Conservation (phyloP, 1,139 yeast species). For the Pichia sp. region DNA sequence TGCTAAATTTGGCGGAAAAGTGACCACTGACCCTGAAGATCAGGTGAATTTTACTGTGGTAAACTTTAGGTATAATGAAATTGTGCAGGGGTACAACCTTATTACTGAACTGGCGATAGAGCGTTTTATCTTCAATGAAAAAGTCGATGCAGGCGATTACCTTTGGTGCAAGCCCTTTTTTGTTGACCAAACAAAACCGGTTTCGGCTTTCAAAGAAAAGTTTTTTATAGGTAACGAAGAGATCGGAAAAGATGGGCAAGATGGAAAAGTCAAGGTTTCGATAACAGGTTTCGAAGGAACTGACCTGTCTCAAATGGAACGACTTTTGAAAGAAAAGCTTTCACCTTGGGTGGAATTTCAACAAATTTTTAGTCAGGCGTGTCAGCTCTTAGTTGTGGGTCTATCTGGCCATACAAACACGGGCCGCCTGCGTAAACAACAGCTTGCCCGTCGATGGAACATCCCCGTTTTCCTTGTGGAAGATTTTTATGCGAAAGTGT, state of each 20-base stretch:
- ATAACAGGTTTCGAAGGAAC: conserved; percentile 82
- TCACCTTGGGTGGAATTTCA: conserved; percentile 43
- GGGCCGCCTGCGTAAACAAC: conserved; percentile 19
- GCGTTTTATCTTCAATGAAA: conserved; percentile 39
- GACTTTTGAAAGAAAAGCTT: conserved; percentile 43
- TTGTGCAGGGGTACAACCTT: conserved; percentile 5
- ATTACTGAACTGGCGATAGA: conserved; percentile 83
- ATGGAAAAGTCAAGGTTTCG: conserved; percentile 38
- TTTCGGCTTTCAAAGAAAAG: conserved; percentile 20
- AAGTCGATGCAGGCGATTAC: conserved; percentile 22
- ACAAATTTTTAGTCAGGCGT: conserved; percentile 49
- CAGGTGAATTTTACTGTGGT: conserved; percentile 20
- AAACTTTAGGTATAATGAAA: conserved; percentile 16
- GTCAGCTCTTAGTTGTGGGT: conserved; percentile 53
- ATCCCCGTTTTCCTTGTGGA: conserved; percentile 19
- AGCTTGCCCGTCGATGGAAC: conserved; percentile 26
- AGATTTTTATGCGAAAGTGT: conserved; percentile 12
- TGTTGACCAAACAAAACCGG: conserved; percentile 26
- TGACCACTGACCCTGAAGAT: background rate
- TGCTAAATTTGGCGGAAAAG: conserved; percentile 25
- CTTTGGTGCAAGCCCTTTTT: conserved; percentile 60
- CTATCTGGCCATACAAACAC: background rate
- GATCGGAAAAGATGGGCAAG: background rate
- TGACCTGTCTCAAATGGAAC: conserved; percentile 75
- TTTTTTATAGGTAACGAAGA: conserved; percentile 24